A percentile compares a stretch with the other conserved stretches of the same genome.
Conservation (phyloP, 2,329 filamentous ascomycete species). For the Penicillium brasilianum region DNA sequence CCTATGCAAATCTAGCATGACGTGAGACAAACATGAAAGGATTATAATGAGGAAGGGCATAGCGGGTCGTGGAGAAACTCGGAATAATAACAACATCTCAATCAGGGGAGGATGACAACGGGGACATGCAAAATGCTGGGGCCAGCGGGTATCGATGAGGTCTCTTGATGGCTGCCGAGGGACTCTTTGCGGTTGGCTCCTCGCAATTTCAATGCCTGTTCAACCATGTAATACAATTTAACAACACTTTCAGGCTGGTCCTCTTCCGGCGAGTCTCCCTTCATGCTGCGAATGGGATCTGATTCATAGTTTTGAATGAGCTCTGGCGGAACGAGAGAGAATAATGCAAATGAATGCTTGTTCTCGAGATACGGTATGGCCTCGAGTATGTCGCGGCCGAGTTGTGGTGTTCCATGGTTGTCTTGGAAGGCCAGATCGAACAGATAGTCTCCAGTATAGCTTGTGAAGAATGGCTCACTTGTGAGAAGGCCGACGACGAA, state of each 20-base stretch:
- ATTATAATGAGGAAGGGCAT: conserved; percentile 3
- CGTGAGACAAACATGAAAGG: not conserved
- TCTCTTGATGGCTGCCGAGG: not conserved
- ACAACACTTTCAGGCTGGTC: conserved; percentile 20
- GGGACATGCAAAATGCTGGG: conserved; percentile 29
- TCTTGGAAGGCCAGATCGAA: conserved; percentile 31
- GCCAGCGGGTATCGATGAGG: conserved; percentile 5
- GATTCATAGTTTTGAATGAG: conserved; percentile 20
- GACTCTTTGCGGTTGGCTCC: conserved; percentile 25
- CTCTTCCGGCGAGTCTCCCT: conserved; percentile 7
- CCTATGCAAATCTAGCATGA: conserved; percentile 6
- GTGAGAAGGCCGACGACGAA: conserved; percentile 47
- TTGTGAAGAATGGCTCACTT: conserved; percentile 43
- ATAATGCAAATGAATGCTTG: conserved; percentile 31
- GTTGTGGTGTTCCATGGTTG: conserved; percentile 23
- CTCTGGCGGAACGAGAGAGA: conserved; percentile 31
- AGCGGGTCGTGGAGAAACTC: conserved; percentile 1
- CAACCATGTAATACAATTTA: conserved; percentile 19
- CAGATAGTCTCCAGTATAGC: conserved; percentile 37
- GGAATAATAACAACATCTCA: not conserved
- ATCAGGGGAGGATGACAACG: conserved; percentile 23
- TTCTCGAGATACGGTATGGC: conserved; percentile 24
- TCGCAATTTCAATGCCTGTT: conserved; percentile 23
- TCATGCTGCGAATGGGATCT: conserved; percentile 20
- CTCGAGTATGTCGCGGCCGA: conserved; percentile 18